Conservation (phyloP, 352 stramenopile genomes). For the Pythium brachiatum region DNA sequence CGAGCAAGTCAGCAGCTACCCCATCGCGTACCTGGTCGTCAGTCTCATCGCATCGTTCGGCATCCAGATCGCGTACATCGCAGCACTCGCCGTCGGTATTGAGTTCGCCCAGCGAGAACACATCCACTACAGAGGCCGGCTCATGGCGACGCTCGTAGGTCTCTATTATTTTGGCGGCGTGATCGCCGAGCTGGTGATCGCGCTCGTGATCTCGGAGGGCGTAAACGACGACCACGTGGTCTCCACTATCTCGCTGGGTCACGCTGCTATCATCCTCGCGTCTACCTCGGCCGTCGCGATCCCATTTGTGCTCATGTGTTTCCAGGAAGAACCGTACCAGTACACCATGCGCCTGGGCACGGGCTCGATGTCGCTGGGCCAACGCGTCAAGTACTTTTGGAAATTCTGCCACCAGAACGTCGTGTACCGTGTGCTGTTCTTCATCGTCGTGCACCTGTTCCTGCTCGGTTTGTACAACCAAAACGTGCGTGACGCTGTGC, state of each 20-base stretch:
- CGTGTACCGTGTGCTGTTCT: slow-evolving; percentile 11
- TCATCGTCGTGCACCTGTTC: slow-evolving; percentile 11
- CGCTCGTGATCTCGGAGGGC: not conserved
- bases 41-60: slow-evolving; percentile 13
- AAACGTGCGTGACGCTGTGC: slow-evolving; percentile 6
- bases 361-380: not conserved
- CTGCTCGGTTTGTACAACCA: slow-evolving; percentile 14
- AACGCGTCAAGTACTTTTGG: slow-evolving; percentile 5
- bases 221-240: slow-evolving; percentile 2
- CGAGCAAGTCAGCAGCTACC: not conserved
- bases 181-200: not conserved
- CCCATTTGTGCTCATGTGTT: not conserved
- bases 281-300: not conserved
- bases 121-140: slow-evolving; percentile 17
- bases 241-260: slow-evolving; percentile 14
- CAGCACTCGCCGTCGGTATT: slow-evolving; percentile 15
- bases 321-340: not conserved
- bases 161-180: slow-evolving; percentile 16
- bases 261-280: slow-evolving; percentile 7
- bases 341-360: not conserved
- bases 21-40: slow-evolving; percentile 7
- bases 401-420: slow-evolving; percentile 13
- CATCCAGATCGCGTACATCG: slow-evolving; percentile 27
- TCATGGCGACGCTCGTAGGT: slow-evolving; percentile 10
- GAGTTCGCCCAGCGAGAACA: slow-evolving; percentile 31